These are phyloP conservation scores for Cardamine resedifolia DNA, from an alignment of 345 rosid species.

Conservation along the genomic window DNA sequence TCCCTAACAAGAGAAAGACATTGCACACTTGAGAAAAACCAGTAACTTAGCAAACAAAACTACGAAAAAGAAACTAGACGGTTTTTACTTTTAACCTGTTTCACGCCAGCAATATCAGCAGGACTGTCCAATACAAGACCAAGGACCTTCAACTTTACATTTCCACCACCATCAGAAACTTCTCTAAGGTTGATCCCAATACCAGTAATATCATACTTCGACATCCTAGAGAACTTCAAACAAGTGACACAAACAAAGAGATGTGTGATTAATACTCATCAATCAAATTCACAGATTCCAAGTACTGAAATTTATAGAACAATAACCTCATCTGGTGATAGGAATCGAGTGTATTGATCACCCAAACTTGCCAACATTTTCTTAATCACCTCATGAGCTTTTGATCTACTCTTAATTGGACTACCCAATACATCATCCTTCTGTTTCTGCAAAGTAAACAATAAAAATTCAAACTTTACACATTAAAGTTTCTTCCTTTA, in stretches of 20 bases:
- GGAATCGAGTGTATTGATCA: constrained; percentile 87
- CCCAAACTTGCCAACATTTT: constrained; percentile 82
- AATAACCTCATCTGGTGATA: constrained; percentile 80
- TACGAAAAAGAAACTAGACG: not conserved
- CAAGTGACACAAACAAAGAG: constrained; percentile 32
- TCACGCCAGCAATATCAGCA: constrained; percentile 77
- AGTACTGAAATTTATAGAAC: not conserved
- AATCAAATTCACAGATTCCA: not conserved
- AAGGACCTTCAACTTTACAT: constrained; percentile 65
- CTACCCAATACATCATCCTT: constrained; percentile 55
- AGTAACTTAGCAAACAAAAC: not conserved
- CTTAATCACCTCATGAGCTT: constrained; percentile 78
- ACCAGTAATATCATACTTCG: constrained; percentile 88
- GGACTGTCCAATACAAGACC: constrained; percentile 91
- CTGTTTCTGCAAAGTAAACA: constrained; percentile 52
- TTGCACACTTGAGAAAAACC: not conserved
- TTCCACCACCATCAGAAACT: constrained; percentile 68
- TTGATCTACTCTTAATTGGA: constrained; percentile 66
- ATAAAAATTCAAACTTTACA: constrained; percentile 5
- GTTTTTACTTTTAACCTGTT: constrained; percentile 57
- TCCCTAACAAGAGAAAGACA: constrained; percentile 49
- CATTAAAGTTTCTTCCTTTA: constrained; percentile 20
- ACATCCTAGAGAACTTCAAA: constrained; percentile 94
- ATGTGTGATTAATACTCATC: constrained; percentile 31
- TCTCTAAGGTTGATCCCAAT: constrained; percentile 94